Conservation (phyloP, 345 rosid species). For the Passiflora organensis region DNA sequence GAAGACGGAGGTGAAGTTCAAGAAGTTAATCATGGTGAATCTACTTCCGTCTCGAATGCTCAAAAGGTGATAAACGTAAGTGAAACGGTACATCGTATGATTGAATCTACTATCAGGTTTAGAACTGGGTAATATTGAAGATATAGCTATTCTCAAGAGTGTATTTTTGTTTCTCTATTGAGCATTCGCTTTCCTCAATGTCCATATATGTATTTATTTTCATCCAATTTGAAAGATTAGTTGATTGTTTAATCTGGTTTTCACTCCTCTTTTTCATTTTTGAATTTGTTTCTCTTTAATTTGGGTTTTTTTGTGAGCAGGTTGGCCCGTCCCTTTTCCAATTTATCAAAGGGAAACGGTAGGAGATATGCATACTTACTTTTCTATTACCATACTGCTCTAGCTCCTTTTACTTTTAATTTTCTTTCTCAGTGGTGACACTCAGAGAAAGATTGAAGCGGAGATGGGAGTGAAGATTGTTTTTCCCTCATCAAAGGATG, state of each 20-base stretch:
- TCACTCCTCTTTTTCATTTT: neutral
- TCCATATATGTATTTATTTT: too few species aligned
- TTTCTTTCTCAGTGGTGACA: conserved; percentile 49
- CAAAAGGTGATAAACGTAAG: conserved; percentile 10
- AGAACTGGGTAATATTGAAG: conserved; percentile 9
- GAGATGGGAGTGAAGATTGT: conserved; percentile 69
- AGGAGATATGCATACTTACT: conserved; percentile 24
- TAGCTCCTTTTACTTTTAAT: conserved; percentile 15
- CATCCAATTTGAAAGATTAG: too few species aligned
- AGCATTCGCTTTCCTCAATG: conserved; percentile 52
- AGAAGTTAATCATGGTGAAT: conserved; percentile 24
- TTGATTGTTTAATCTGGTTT: conserved; percentile 4
- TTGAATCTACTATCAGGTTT: too few species aligned
- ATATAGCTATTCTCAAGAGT: conserved; percentile 17
- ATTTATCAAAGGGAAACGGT: conserved; percentile 76
- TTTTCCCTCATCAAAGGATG: conserved; percentile 57
- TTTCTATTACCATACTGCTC: neutral
- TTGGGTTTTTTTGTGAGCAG: conserved; percentile 34
- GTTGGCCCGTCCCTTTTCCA: conserved; percentile 74
- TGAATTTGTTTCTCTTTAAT: neutral
- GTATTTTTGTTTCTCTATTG: conserved; percentile 24
- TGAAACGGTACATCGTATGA: conserved; percentile 15
- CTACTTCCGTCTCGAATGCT: conserved; percentile 27
- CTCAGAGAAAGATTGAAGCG: conserved; percentile 62
- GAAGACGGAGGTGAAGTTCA: too few species aligned